These are phyloP conservation scores for Camellia japonica DNA, from an alignment of 148 eudicot genomes.

Conservation along the genomic window DNA sequence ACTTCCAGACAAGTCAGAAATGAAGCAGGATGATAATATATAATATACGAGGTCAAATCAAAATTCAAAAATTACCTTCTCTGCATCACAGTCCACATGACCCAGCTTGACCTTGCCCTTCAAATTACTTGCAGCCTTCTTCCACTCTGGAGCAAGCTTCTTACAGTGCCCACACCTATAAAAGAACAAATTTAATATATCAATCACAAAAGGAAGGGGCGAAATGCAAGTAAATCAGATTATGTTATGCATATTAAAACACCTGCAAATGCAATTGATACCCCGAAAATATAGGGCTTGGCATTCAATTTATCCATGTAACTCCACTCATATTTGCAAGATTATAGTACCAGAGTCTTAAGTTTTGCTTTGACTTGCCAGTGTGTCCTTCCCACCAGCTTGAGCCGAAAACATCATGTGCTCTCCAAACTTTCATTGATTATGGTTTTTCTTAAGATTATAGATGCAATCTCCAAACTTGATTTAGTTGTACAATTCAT, in stretches of 20 bases:
- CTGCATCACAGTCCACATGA: slow-evolving; percentile 90
- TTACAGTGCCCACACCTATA: slow-evolving; percentile 97
- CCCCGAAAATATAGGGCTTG: neutral
- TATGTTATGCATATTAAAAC: neutral
- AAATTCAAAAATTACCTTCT: slow-evolving; percentile 54
- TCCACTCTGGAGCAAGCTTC: slow-evolving; percentile 99
- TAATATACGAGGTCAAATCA: neutral
- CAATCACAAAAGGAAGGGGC: neutral
- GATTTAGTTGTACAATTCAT: neutral
- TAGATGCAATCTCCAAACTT: neutral
- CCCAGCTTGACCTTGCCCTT: slow-evolving; percentile 93
- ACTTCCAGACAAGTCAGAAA: neutral
- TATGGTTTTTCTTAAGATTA: neutral
- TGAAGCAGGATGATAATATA: neutral
- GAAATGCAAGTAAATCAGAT: neutral
- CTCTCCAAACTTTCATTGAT: neutral
- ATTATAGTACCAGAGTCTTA: neutral
- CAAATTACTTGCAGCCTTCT: slow-evolving; percentile 83
- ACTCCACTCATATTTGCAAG: neutral
- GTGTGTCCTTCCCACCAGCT: neutral
- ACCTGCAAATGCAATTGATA: neutral
- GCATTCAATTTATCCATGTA: neutral
- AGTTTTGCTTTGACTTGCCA: neutral
- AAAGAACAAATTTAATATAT: neutral
- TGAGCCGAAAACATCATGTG: neutral